phyloP scores from a whole-genome alignment of 2,329 filamentous ascomycete species.

The Fusarium gaditjirri region DNA sequence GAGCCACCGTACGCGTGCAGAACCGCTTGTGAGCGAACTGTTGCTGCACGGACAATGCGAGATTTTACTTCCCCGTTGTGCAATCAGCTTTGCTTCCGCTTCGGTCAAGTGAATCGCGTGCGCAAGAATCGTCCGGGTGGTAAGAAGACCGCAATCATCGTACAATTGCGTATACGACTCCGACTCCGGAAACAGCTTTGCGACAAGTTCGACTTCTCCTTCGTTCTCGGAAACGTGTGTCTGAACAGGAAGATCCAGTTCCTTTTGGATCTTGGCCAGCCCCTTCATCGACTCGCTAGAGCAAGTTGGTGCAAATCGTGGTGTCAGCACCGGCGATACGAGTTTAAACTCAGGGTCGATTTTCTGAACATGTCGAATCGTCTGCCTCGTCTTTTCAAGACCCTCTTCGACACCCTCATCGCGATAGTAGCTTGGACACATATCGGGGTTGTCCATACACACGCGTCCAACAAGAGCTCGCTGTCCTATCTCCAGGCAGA shows the following conservation, averaged over 20 bases:
- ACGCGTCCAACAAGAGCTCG: slow-evolving; percentile 90
- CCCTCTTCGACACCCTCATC: slow-evolving; percentile 73
- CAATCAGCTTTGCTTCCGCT: slow-evolving; percentile 73
- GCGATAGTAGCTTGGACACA: slow-evolving; percentile 81
- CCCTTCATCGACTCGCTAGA: slow-evolving; percentile 67
- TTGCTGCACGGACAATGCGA: slow-evolving; percentile 92
- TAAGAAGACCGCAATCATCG: slow-evolving; percentile 76
- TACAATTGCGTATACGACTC: slow-evolving; percentile 81
- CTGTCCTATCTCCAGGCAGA: slow-evolving; percentile 84
- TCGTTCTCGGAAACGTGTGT: slow-evolving; percentile 91
- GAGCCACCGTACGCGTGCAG: slow-evolving; percentile 78
- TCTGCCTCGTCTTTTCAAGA: slow-evolving; percentile 64
- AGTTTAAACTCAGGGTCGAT: slow-evolving; percentile 75
- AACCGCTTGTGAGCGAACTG: slow-evolving; percentile 81
- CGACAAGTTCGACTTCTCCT: slow-evolving; percentile 77
- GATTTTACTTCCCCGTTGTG: slow-evolving; percentile 70
- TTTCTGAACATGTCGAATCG: slow-evolving; percentile 71
- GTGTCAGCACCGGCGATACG: slow-evolving; percentile 83
- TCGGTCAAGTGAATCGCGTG: slow-evolving; percentile 82
- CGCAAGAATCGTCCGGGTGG: slow-evolving; percentile 79
- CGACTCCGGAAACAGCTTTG: slow-evolving; percentile 72
- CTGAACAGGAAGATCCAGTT: slow-evolving; percentile 76
- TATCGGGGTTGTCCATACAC: slow-evolving; percentile 83
- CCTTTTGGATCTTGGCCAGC: slow-evolving; percentile 72
- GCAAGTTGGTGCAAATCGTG: slow-evolving; percentile 73